These are phyloP conservation scores for Populus ilicifolia DNA, from an alignment of 345 rosid genomes.

Conservation along the genomic window DNA sequence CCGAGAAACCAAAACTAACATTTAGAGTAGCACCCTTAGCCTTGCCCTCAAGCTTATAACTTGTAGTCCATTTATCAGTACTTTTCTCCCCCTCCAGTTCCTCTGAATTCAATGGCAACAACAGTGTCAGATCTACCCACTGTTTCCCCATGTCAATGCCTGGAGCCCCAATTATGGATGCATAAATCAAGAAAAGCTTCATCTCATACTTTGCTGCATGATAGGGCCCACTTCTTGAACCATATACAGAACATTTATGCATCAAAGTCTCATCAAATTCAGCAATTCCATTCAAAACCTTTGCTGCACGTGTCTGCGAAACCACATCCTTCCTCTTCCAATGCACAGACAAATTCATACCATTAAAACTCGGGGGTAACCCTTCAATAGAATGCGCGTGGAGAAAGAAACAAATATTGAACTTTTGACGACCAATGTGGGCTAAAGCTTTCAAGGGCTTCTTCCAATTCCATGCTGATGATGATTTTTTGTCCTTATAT, in stretches of 20 bases:
- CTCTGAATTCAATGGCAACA: conserved; percentile 64
- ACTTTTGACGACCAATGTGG: conserved; percentile 50
- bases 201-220: conserved; percentile 55
- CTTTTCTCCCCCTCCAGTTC: conserved; percentile 61
- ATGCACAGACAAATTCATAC: conserved; percentile 46
- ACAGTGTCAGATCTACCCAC: conserved; percentile 72
- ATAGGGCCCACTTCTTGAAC: conserved; percentile 53
- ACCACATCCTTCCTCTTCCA: conserved; percentile 72
- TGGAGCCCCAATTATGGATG: conserved; percentile 40
- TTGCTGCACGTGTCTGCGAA: conserved; percentile 41
- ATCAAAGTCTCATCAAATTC: conserved; percentile 69
- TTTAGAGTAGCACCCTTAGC: conserved; percentile 64
- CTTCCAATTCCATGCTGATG: conserved; percentile 69
- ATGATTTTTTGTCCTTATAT: conserved; percentile 45
- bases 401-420: conserved; percentile 59
- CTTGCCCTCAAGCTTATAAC: conserved; percentile 59
- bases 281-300: conserved; percentile 46
- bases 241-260: conserved; percentile 53
- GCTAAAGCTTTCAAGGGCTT: conserved; percentile 71
- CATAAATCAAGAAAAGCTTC: conserved; percentile 53
- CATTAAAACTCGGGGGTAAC: conserved; percentile 47
- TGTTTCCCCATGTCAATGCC: conserved; percentile 56
- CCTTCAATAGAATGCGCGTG: conserved; percentile 81
- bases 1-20: conserved; percentile 62
- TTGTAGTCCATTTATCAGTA: conserved; percentile 65